Percentiles rank a stretch among this genome's conserved stretches.
Evolutionary conservation across 2,329 filamentous ascomycete genomes (phyloP).

Genomic region (Colletotrichum limetticola): DNA sequence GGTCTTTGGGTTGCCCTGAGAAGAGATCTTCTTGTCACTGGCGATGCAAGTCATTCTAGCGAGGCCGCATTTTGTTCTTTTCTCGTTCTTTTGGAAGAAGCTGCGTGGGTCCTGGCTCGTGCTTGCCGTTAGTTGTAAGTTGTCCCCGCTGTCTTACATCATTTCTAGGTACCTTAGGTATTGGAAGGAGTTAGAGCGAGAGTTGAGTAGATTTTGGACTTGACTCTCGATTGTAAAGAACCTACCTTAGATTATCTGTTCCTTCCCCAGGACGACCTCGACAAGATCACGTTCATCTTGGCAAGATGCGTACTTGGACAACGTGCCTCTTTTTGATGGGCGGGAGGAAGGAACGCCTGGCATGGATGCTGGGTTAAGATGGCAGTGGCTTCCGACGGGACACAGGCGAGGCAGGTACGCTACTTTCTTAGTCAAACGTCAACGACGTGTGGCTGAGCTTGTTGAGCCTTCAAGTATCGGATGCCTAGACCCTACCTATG

Average conservation of each 20-base stretch:
- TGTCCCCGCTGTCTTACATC: background rate
- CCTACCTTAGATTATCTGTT: too few relatives aligned
- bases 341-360: background rate
- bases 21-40: slow-evolving; percentile 6
- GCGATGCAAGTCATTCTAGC: slow-evolving; percentile 18
- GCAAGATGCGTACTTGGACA: background rate
- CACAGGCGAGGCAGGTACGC: background rate
- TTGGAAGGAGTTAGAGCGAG: background rate
- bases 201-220: background rate
- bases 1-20: background rate
- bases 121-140: background rate
- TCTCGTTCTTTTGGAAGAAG: slow-evolving; percentile 9
- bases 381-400: background rate
- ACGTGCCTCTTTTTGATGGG: background rate
- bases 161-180: background rate
- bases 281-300: background rate
- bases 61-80: background rate
- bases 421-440: background rate
- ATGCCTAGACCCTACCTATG: background rate
- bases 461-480: background rate
- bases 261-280: too few relatives aligned
- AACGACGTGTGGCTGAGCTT: slow-evolving; percentile 22
- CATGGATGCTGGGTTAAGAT: background rate
- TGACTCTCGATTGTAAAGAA: background rate
- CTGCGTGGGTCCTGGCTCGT: background rate